These are phyloP conservation scores for Phytophthora meadii DNA, from an alignment of 352 stramenopile species.

Conservation along the genomic window DNA sequence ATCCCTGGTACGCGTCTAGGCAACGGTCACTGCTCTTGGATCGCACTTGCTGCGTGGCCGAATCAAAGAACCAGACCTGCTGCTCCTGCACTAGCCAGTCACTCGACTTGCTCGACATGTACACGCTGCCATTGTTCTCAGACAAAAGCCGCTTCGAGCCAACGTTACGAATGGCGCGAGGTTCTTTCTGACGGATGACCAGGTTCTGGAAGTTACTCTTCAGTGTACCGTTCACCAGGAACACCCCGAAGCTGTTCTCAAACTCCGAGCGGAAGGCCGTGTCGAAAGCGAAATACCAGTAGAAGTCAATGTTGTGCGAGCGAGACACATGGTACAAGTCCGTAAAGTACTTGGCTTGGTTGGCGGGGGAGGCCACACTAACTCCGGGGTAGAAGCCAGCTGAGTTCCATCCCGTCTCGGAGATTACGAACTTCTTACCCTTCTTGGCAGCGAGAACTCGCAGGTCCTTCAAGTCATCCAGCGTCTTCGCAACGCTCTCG, in stretches of 20 bases:
- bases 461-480: conserved; percentile 63
- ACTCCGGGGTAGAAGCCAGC: conserved; percentile 32
- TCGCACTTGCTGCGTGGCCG: conserved; percentile 51
- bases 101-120: conserved; percentile 48
- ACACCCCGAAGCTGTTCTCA: conserved; percentile 75
- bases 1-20: conserved; percentile 61
- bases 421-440: conserved; percentile 68
- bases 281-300: conserved; percentile 81
- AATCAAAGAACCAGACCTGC: conserved; percentile 76
- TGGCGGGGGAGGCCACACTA: conserved; percentile 49
- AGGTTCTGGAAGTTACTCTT: conserved; percentile 66
- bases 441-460: conserved; percentile 50
- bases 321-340: conserved; percentile 70
- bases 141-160: conserved; percentile 42
- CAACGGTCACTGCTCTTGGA: conserved; percentile 77
- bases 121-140: conserved; percentile 42
- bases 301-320: conserved; percentile 64
- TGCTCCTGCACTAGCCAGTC: conserved; percentile 62
- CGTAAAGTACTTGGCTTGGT: conserved; percentile 72
- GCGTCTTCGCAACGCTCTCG: conserved; percentile 48
- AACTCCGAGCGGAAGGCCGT: conserved; percentile 55
- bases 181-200: conserved; percentile 41
- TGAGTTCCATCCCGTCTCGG: conserved; percentile 75
- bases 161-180: conserved; percentile 39
- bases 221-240: conserved; percentile 52